phyloP scores from a whole-genome alignment of 345 rosid species.

The Fremontodendron californicum region DNA sequence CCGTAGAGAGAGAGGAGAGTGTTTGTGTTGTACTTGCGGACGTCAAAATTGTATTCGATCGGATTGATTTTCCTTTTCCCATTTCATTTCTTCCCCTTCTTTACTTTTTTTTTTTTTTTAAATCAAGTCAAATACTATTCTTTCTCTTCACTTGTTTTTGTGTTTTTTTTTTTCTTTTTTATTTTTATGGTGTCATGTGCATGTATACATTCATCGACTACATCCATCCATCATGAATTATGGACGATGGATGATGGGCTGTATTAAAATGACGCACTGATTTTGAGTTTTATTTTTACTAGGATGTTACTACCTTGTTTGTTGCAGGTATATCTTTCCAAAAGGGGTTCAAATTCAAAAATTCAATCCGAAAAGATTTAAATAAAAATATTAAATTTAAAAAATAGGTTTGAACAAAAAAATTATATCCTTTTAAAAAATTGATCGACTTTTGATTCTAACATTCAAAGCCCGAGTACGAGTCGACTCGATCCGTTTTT shows the following conservation, averaged over 20 bases:
- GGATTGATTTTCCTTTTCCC: conserved; percentile 26
- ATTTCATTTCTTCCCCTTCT: conserved; percentile 14
- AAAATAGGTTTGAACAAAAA: too few species aligned
- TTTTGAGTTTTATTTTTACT: too few species aligned
- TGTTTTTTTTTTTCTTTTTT: not conserved
- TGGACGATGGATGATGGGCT: not conserved
- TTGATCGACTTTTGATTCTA: too few species aligned
- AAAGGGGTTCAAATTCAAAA: too few species aligned
- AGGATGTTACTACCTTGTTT: too few species aligned
- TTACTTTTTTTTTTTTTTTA: not conserved
- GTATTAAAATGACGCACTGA: too few species aligned
- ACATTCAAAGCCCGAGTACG: too few species aligned
- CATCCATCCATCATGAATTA: not conserved
- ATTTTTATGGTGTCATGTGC: not conserved
- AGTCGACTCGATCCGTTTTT: too few species aligned
- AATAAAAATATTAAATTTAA: too few species aligned
- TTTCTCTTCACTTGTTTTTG: not conserved
- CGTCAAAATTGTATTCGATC: conserved; percentile 64
- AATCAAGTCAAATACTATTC: conserved; percentile 39
- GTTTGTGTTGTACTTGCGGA: conserved; percentile 54
- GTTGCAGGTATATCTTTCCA: too few species aligned
- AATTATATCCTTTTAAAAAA: too few species aligned
- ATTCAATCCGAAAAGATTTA: too few species aligned
- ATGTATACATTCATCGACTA: not conserved
- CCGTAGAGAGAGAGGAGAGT: conserved; percentile 14